Evolutionary conservation across 2,329 filamentous ascomycete species (phyloP), one percentile per base, ranked within the genome.

Genomic region (Cercospora citrullina): DNA sequence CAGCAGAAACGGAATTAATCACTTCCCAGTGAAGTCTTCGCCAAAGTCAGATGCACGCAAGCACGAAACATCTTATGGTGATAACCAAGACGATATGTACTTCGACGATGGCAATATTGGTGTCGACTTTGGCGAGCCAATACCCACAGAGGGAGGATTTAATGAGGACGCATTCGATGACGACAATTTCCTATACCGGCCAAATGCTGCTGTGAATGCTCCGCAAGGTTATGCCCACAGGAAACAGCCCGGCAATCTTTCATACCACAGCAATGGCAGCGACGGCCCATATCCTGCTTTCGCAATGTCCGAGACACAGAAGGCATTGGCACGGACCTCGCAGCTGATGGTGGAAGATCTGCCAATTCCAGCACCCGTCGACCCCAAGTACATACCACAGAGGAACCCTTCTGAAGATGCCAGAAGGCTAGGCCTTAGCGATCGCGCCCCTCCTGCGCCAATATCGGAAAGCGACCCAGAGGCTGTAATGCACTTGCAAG

Each of bases 371-470:
- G 70, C 60, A 16, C 71, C 74, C 10, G 71, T 73, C 8, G 75
- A 77, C 33, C 72, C 75, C 12, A 75, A 72, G 48, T 72, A 73
- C 58, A 73, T 77, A 7, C 76, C 76, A 1, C 76, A 77, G 51
- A 72, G 75, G 45, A 77, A 77, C 59, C 74, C 76, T 4, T 75
- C 73, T 2, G 75, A 77, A 48, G 76, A 77, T 64, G 75, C 76
- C 9, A 78, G 76, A 64, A 64, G 76, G 12, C 59, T 75, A 21
- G 76, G 76, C n/a, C 48, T 74, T 12, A 76, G 75, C 60, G 71
- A 69, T 16, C 67, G 67, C 64, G 85, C 86, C 66, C 86, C 87
- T 7, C 84, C 81, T 5, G 84, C 84, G 71, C 88, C 85, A 23
- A 87, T 71, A 72, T 74, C 51, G 79, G 74, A 66, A 72, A 72